These are phyloP conservation scores for Marasmius sp. DNA, from an alignment of 1,284 basidiomycete genomes.

Conservation along the genomic window DNA sequence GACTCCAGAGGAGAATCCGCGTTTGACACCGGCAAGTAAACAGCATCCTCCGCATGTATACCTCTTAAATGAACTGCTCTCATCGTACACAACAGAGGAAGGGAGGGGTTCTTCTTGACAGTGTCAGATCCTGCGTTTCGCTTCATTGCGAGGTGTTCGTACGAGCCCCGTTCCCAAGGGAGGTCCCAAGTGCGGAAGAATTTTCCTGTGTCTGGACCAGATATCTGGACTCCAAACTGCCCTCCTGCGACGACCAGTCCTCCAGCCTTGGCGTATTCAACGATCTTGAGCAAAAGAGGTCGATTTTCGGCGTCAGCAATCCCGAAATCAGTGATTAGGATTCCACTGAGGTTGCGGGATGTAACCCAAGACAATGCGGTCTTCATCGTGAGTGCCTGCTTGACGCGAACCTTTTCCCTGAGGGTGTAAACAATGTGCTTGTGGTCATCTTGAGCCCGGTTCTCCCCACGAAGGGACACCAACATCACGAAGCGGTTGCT, in stretches of 20 bases:
- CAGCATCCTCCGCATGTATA: constrained; percentile 15
- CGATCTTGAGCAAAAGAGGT: constrained; percentile 22
- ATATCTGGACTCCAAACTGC: constrained; percentile 19
- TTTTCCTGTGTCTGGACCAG: not conserved
- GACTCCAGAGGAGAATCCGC: constrained; percentile 6
- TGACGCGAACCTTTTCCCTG: not conserved
- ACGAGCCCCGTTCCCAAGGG: constrained; percentile 14
- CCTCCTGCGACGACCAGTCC: constrained; percentile 31
- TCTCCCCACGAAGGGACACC: not conserved
- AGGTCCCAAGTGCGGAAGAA: constrained; percentile 20
- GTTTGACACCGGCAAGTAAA: not conserved
- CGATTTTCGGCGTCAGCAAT: constrained; percentile 20
- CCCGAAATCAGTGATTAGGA: constrained; percentile 29
- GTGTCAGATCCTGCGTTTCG: not conserved
- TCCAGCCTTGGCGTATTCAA: constrained; percentile 26
- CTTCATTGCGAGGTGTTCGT: not conserved
- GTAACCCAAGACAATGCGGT: constrained; percentile 20
- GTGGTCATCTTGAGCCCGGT: not conserved
- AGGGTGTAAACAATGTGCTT: not conserved
- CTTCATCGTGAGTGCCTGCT: not conserved
- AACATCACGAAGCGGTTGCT: not conserved
- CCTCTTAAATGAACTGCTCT: constrained; percentile 18
- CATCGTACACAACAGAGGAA: constrained; percentile 15
- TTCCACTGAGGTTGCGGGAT: constrained; percentile 25
- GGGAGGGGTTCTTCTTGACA: constrained; percentile 11